Evolutionary conservation across 352 stramenopile species (phyloP), one percentile per base, ranked within the genome.

Genomic region (Pythium dissotocum): DNA sequence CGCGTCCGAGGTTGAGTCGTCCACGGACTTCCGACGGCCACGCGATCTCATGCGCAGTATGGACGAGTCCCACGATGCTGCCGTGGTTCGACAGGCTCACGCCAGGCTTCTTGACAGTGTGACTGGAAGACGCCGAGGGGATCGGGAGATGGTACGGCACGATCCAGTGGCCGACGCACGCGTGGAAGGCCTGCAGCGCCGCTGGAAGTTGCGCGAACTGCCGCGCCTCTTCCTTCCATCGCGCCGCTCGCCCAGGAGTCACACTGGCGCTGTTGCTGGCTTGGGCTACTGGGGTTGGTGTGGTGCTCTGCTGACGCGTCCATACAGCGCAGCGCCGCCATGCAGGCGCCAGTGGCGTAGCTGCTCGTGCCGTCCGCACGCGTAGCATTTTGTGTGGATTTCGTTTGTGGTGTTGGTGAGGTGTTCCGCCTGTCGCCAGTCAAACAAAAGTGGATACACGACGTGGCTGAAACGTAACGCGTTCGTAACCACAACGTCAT

Each of bases 71-170:
- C 2, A 28, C 16, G 6, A 58, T 7, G 24, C 52, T n/a, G 14
- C 40, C 18, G 14, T 24, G 14, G 26, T 4, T 58, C 10, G 26
- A 13, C 24, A 2, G 16, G 12, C 4, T 13, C 9, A 35, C 12
- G 2, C 2, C 18, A 0, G 48, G 4, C n/a, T 30, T 67, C 24
- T 24, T 24, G 9, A 13, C 13, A 5, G 40, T 24, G 14, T 49
- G 40, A 16, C 16, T 49, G 13, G 18, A 49, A 24, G 40, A 6
- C 16, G 40, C 40, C 2, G 40, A n/a, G 4, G 58, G 58, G 26
- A 68, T 68, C 10, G 40, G 52, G 30, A 58, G 60, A 55, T 62
- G 35, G 46, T 62, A 68, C 18, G 62, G 62, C 52, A 68, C 62
- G 52, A 68, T 38, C n/a, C 60, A 58, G 40, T 68, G 62, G 51